Base-by-base conservation (phyloP, 1,284 basidiomycete species). In the Ustilago tritici region DNA sequence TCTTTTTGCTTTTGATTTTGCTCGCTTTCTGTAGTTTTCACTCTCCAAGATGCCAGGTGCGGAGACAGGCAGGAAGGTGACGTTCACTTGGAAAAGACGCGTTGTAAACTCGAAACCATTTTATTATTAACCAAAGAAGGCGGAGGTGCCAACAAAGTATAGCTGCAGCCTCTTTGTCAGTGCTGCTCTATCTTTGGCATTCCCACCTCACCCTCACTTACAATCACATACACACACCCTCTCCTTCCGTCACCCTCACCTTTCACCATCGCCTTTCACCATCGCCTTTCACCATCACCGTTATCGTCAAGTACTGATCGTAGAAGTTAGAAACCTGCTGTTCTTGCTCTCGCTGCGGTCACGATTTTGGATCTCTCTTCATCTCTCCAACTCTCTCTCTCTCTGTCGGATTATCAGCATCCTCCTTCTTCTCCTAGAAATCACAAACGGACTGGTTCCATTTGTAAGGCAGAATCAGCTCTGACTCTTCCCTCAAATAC, bases 371-470 rank as follows among this genome's bases (percentile, higher is more conserved):
- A 28, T 28, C 23, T 28, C 23, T 28, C 23, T 28, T 28, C 23
- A 28, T n/a, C 11, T 53, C 31, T 35, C 15, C 47, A 43, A 31
- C 15, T 31, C 35, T 40, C 4, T 19, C 32, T 12, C 9, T n/a
- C 19, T 46, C 40, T 15, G n/a, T 46, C 43, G 40, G 40, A 41
- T 41, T 28, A 28, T 28, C 23, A 28, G 23, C 40, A 41, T 19
- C 43, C n/a, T 6, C 43, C 2, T 38, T 19, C 4, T n/a, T n/a
- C 38, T 8, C 4, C 14, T 23, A 43, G 28, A 40, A 50, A 56
- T 52, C 56, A 54, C 49, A 55, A 28, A 46, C 49, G 63, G 49
- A 50, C 63, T 49, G 63, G 63, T 36, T 65, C 63, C 43, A 49
- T 65, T 54, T 59, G 63, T 59, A 52, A 65, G 40, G 10, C 43